Percentiles rank a stretch among this genome's conserved stretches.
These are phyloP conservation scores for Coemansia sp. DNA, from an alignment of 192 early-diverging fungal species.

Conservation along the genomic window DNA sequence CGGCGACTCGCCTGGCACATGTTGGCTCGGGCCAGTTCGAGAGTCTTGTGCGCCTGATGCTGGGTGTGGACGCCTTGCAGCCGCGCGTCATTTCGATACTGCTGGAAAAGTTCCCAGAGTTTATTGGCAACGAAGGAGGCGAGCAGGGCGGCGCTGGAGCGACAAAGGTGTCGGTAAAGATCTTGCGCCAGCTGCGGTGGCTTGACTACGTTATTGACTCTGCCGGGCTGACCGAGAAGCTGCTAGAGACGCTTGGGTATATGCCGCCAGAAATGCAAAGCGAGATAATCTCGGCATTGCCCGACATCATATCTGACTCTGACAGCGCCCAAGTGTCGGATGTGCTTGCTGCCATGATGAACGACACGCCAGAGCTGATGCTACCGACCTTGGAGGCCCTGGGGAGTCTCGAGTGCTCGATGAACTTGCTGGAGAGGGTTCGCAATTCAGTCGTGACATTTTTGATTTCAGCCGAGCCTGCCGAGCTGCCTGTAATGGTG, in stretches of 20 bases:
- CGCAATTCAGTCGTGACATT: slow-evolving; percentile 63
- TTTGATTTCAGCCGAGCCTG: slow-evolving; percentile 68
- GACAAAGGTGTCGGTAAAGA: slow-evolving; percentile 60
- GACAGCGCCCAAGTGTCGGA: slow-evolving; percentile 67
- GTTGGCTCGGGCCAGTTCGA: slow-evolving; percentile 28
- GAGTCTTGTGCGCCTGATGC: slow-evolving; percentile 63
- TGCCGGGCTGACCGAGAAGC: slow-evolving; percentile 59
- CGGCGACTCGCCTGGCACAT: background rate
- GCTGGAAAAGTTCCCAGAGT: slow-evolving; percentile 67
- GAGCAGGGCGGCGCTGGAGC: slow-evolving; percentile 4
- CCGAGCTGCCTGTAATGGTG: slow-evolving; percentile 72
- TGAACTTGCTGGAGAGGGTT: slow-evolving; percentile 43
- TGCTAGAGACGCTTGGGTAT: slow-evolving; percentile 69
- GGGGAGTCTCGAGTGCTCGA: slow-evolving; percentile 62
- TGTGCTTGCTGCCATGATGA: slow-evolving; percentile 65
- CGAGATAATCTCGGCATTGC: slow-evolving; percentile 74
- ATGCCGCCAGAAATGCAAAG: slow-evolving; percentile 68
- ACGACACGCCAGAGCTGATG: slow-evolving; percentile 59
- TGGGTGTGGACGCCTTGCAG: slow-evolving; percentile 66
- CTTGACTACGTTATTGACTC: slow-evolving; percentile 74
- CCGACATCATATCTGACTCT: slow-evolving; percentile 75
- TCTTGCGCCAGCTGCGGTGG: slow-evolving; percentile 78
- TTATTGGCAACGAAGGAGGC: slow-evolving; percentile 55
- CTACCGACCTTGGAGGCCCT: slow-evolving; percentile 75
- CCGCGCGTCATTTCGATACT: slow-evolving; percentile 56